Evolutionary conservation across 192 early-diverging fungal species (phyloP).

Genomic region (Entomortierella parvispora): DNA sequence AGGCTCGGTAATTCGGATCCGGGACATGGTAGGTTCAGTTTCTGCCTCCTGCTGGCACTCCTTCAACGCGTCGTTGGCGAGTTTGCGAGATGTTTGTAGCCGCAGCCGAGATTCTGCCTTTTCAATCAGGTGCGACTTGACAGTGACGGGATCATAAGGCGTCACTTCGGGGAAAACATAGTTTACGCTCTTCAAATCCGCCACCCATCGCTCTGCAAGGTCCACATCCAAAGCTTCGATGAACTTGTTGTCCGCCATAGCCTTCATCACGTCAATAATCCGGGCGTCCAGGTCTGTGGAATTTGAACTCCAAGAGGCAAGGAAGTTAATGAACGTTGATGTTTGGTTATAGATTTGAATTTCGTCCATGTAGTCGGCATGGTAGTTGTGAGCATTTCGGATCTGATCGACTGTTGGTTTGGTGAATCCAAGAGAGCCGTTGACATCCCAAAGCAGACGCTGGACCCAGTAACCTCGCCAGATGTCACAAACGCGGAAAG

Average conservation of each 20-base stretch:
- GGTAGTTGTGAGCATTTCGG: conserved; percentile 3
- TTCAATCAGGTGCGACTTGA: background rate
- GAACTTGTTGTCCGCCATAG: background rate
- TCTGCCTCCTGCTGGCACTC: background rate
- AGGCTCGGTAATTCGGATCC: background rate
- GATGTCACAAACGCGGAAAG: background rate
- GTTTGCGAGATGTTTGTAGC: background rate
- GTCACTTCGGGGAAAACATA: conserved; percentile 1
- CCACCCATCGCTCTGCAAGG: background rate
- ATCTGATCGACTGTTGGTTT: background rate
- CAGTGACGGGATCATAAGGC: background rate
- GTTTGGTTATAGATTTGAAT: background rate
- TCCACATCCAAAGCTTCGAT: background rate
- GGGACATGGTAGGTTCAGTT: background rate
- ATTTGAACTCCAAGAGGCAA: background rate
- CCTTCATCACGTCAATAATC: conserved; percentile 1
- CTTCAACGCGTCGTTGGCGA: background rate
- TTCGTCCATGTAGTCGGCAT: background rate
- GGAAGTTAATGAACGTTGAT: background rate
- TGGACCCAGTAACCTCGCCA: no score
- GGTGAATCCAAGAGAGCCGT: background rate
- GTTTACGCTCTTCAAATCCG: background rate
- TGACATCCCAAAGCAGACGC: no score
- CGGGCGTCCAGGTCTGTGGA: background rate
- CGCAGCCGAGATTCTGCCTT: background rate